A percentile compares a stretch with the other conserved stretches of the same genome.
phyloP scores from a whole-genome alignment of 176 grass and related monocot genomes.

The Aegilops tauschii region DNA sequence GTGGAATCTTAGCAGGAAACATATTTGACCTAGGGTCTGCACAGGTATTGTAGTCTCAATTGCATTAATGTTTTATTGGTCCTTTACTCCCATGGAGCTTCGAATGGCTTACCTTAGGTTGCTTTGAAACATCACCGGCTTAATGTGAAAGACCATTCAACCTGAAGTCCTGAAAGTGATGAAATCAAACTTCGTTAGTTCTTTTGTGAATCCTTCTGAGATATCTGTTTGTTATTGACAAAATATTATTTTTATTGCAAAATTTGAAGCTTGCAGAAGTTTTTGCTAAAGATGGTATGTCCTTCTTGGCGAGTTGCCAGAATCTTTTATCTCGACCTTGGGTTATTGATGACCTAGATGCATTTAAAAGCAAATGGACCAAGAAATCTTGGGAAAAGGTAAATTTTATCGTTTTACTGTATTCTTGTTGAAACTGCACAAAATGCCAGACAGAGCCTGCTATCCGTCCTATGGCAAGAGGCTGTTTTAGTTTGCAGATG shows the following conservation, averaged over 20 bases:
- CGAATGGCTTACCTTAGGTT: conserved; percentile 1
- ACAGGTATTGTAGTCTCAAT: conserved; percentile 49
- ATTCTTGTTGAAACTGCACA: conserved; percentile 2
- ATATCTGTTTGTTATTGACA: conserved; percentile 2
- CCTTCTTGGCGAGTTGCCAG: conserved; percentile 93
- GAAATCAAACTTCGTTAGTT: neutral
- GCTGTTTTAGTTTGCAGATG: neutral
- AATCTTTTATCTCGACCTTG: conserved; percentile 86
- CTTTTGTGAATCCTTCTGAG: conserved; percentile 1
- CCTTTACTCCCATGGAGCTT: conserved; percentile 15
- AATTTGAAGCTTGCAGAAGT: conserved; percentile 90
- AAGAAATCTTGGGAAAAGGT: conserved; percentile 95
- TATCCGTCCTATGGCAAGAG: neutral
- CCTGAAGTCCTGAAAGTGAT: neutral
- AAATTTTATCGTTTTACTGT: neutral
- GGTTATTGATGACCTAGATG: conserved; percentile 90
- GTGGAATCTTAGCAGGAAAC: conserved; percentile 93
- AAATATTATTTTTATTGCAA: conserved; percentile 15
- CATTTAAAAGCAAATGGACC: conserved; percentile 75
- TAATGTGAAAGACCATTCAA: neutral
- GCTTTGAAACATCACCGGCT: neutral
- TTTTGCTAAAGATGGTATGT: conserved; percentile 99
- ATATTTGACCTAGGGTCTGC: conserved; percentile 99
- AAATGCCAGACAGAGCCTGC: neutral
- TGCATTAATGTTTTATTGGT: neutral